Conservation (phyloP, 2,329 filamentous ascomycete species). For the Aspergillus quadrilineatus region DNA sequence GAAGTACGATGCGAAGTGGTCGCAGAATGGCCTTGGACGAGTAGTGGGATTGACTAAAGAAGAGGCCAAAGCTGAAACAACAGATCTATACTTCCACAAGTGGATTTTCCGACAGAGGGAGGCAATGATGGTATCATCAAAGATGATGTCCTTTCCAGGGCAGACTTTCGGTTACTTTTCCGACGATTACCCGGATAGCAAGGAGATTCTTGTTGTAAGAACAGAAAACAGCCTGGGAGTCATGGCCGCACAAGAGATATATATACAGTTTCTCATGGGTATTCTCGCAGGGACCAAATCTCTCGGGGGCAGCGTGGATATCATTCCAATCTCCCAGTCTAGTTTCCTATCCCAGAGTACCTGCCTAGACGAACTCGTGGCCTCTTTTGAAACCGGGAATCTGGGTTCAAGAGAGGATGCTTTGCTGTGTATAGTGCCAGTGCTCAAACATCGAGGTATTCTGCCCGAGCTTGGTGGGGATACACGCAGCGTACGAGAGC, state of each 20-base stretch:
- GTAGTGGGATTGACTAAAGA: constrained; percentile 23
- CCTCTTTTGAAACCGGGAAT: constrained; percentile 23
- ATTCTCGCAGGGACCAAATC: constrained; percentile 14
- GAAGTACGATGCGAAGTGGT: constrained; percentile 21
- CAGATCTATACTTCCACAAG: constrained; percentile 30
- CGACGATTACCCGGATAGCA: constrained; percentile 2
- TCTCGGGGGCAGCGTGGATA: constrained; percentile 19
- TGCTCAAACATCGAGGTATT: constrained; percentile 16
- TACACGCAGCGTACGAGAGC: constrained; percentile 11
- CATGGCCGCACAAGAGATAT: constrained; percentile 38
- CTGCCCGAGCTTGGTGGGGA: constrained; percentile 28
- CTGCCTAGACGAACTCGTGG: constrained; percentile 25
- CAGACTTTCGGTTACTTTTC: constrained; percentile 25
- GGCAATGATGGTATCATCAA: constrained; percentile 20
- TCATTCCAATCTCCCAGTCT: constrained; percentile 17
- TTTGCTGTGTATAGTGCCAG: constrained; percentile 33
- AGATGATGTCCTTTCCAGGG: constrained; percentile 17
- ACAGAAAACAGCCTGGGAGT: constrained; percentile 24
- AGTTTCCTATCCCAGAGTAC: constrained; percentile 20
- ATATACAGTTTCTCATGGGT: constrained; percentile 28
- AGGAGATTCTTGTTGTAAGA: constrained; percentile 24
- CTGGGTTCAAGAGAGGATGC: constrained; percentile 34
- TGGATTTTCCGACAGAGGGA: constrained; percentile 32
- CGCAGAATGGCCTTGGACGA: constrained; percentile 17
- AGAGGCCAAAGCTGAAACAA: constrained; percentile 23